Evolutionary conservation across 495 filamentous ascomycete genomes (phyloP).

Genomic region (Polyplosphaeria fusca): DNA sequence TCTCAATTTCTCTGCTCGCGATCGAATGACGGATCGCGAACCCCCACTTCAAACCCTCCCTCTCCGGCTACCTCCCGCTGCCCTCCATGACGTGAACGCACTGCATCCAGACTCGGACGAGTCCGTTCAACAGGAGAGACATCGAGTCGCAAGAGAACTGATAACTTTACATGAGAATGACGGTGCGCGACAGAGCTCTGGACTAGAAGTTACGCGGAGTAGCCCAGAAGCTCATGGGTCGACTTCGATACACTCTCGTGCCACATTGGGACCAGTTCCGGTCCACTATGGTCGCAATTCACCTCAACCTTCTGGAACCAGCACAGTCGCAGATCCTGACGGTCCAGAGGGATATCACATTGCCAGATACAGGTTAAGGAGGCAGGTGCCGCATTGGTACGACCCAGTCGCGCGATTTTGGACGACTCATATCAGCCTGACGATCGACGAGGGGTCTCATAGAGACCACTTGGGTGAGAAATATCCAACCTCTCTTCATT

Average conservation of each 20-base stretch:
- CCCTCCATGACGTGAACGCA: slow-evolving; percentile 1
- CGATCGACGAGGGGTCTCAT: slow-evolving; percentile 45
- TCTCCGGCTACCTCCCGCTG: slow-evolving; percentile 15
- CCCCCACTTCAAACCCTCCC: slow-evolving; percentile 9
- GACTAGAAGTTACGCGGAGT: neutral
- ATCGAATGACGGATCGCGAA: slow-evolving; percentile 9
- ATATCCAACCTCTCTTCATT: neutral
- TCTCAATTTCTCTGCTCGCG: neutral
- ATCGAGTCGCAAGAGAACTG: slow-evolving; percentile 24
- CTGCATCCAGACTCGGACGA: slow-evolving; percentile 31
- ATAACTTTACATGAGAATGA: slow-evolving; percentile 3
- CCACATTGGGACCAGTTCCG: neutral
- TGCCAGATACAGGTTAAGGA: slow-evolving; percentile 22
- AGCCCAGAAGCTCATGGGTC: neutral
- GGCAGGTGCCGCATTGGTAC: slow-evolving; percentile 35
- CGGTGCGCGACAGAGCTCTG: slow-evolving; percentile 3
- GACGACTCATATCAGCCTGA: slow-evolving; percentile 46
- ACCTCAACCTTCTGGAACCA: slow-evolving; percentile 4
- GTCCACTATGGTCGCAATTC: neutral
- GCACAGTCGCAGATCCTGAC: slow-evolving; percentile 17
- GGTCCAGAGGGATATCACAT: slow-evolving; percentile 11
- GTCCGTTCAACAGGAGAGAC: slow-evolving; percentile 5
- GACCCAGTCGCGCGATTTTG: slow-evolving; percentile 43
- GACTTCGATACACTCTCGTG: slow-evolving; percentile 11
- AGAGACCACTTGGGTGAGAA: slow-evolving; percentile 57